phyloP scores from a whole-genome alignment of 305 asterid genomes.

The Nicotiana rustica region DNA sequence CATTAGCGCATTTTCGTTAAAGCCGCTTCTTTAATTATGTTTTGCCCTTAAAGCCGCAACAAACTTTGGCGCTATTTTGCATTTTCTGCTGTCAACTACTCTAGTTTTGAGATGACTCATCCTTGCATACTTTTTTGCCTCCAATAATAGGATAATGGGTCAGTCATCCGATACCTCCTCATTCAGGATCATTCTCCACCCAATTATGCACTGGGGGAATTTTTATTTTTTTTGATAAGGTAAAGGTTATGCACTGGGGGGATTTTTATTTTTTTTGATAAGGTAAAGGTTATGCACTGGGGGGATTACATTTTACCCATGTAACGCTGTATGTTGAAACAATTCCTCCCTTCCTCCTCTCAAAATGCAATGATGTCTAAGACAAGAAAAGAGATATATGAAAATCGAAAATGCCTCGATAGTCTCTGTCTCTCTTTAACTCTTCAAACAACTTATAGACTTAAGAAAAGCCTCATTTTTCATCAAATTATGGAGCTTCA shows the following conservation, averaged over 20 bases:
- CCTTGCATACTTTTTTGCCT: slow-evolving; percentile 18
- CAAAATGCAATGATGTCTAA: neutral
- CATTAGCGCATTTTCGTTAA: no score
- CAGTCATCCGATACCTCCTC: neutral
- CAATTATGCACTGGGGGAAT: slow-evolving; percentile 3
- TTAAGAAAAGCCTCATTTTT: neutral
- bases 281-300: neutral
- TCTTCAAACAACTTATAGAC: slow-evolving; percentile 9
- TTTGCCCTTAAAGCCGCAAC: no score
- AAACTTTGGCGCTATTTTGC: no score
- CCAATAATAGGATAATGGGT: neutral
- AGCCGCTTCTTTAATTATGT: no score
- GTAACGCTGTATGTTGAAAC: neutral
- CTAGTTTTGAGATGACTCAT: neutral
- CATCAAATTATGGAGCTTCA: neutral
- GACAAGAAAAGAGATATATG: neutral
- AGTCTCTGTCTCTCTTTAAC: neutral
- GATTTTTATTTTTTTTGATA: no score
- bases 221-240: neutral
- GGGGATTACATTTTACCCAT: neutral
- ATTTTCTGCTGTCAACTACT: no score
- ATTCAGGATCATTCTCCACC: neutral
- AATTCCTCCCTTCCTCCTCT: slow-evolving; percentile 5
- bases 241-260: no score
- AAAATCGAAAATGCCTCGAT: neutral